Evolutionary conservation across 345 rosid genomes (phyloP), one percentile per base, ranked within the genome.

Genomic region (Mangifera indica): DNA sequence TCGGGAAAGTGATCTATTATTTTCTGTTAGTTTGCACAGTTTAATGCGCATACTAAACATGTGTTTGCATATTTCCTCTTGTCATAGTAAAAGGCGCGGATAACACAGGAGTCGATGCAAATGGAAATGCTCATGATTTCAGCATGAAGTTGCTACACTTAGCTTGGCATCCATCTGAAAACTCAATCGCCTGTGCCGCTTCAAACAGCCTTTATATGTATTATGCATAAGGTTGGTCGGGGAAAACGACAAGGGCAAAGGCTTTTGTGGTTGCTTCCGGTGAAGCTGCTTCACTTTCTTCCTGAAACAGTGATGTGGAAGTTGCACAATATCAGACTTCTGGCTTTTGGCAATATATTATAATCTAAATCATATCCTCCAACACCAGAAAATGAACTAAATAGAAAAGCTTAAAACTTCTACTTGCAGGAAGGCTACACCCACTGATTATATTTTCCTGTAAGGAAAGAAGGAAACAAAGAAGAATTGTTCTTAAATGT

Each of bases 181-280:
- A 82, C 69, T 78, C 87, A 21, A 75, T 86, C 10, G 90, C 87
- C 42, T 76, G 85, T 60, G 90, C 90, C 1, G 90, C 90, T 20
- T 77, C 87, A 54, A 86, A 86, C 79, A 86, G 90, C 82, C 84
- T 86, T 62, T 86, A 86, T 82, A 86, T 86, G 87, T 86, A 84
- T 74, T 86, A 84, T 73, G 90, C 87, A 45, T 82, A 78, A 74
- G 45, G 67, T 52, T 21, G 63, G 74, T 53, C 77, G 29, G 62
- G 62, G 78, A 74, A 46, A 74, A 52, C 29, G 7, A 17, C 26
- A 63, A 49, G 18, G 14, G 73, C 61, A 46, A 71, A 71, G 70
- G 70, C 72, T 66, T 2, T 18, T 24, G 25, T 15, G 10, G 75
- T 65, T 49, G 54, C 72, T 54, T 64, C 44, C 55, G 74, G 66